Evolutionary conservation across 2,329 filamentous ascomycete genomes (phyloP).

Genomic region (Orbilia oligospora): DNA sequence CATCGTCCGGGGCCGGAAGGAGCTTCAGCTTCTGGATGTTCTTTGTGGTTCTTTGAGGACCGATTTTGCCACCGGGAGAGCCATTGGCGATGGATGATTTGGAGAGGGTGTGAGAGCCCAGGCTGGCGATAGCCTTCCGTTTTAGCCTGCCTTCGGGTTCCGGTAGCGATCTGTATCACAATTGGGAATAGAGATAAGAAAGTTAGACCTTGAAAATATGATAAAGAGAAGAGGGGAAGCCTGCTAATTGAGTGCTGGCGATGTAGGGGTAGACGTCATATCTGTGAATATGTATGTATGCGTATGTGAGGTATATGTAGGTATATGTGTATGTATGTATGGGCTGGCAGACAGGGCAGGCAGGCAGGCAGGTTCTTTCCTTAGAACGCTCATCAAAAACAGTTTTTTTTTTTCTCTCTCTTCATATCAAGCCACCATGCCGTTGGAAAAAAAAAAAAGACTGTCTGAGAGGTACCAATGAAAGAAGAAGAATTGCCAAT

Average conservation of each 20-base stretch:
- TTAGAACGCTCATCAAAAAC: constrained; percentile 18
- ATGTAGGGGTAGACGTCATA: constrained; percentile 7
- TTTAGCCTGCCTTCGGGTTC: constrained; percentile 43
- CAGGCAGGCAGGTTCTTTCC: constrained; percentile 17
- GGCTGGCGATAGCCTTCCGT: constrained; percentile 57
- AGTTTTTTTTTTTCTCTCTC: constrained; percentile 7
- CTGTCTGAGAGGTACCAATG: constrained; percentile 3
- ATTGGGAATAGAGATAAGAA: background rate
- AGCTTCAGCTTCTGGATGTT: constrained; percentile 97
- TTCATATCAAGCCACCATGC: background rate
- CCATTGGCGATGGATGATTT: constrained; percentile 41
- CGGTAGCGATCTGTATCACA: constrained; percentile 10
- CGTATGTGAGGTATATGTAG: background rate
- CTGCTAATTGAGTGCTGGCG: constrained; percentile 1
- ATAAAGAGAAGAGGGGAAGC: constrained; percentile 15
- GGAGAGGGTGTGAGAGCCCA: constrained; percentile 53
- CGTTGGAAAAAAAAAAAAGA: background rate
- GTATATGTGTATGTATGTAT: constrained; percentile 37
- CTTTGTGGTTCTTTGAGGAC: constrained; percentile 93
- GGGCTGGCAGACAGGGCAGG: constrained; percentile 34
- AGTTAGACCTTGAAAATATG: constrained; percentile 18
- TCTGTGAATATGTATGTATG: constrained; percentile 6
- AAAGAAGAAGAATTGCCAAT: constrained; percentile 33
- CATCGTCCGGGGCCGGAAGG: constrained; percentile 89
- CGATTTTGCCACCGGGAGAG: constrained; percentile 77